Conservation (phyloP, 257 asterid genomes). For the Fraxinus cuspidata region DNA sequence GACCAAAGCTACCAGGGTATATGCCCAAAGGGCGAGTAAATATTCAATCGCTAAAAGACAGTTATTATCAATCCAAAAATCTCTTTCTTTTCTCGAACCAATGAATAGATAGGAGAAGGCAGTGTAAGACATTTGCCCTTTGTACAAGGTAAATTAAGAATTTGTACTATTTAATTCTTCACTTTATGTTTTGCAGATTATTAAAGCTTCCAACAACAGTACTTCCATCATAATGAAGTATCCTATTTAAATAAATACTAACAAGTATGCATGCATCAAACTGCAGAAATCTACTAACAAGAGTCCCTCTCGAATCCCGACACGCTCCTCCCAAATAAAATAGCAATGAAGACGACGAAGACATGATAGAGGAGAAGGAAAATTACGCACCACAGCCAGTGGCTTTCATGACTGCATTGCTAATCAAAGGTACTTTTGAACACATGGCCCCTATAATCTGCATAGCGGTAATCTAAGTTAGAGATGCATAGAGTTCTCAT, state of each 20-base stretch:
- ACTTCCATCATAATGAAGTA: slow-evolving; percentile 2
- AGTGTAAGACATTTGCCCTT: background rate
- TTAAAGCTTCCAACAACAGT: background rate
- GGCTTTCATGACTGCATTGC: slow-evolving; percentile 91
- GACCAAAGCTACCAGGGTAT: too few species aligned
- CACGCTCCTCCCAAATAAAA: background rate
- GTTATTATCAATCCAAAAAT: background rate
- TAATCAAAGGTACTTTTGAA: slow-evolving; percentile 85
- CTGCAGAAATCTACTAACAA: background rate
- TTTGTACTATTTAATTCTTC: background rate
- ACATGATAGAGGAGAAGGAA: background rate
- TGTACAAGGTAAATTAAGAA: background rate
- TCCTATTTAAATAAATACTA: background rate
- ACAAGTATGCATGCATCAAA: background rate
- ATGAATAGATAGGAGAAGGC: background rate
- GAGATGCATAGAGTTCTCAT: background rate
- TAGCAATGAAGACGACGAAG: background rate
- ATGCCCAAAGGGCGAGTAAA: too few species aligned
- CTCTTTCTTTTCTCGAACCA: background rate
- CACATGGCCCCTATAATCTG: slow-evolving; percentile 92
- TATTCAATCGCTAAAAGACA: too few species aligned
- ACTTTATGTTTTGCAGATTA: background rate
- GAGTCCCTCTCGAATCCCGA: background rate
- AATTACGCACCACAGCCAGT: slow-evolving; percentile 74
- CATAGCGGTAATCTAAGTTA: slow-evolving; percentile 23